These are phyloP conservation scores for Cercophora scortea DNA, from an alignment of 495 filamentous ascomycete species.

Conservation along the genomic window DNA sequence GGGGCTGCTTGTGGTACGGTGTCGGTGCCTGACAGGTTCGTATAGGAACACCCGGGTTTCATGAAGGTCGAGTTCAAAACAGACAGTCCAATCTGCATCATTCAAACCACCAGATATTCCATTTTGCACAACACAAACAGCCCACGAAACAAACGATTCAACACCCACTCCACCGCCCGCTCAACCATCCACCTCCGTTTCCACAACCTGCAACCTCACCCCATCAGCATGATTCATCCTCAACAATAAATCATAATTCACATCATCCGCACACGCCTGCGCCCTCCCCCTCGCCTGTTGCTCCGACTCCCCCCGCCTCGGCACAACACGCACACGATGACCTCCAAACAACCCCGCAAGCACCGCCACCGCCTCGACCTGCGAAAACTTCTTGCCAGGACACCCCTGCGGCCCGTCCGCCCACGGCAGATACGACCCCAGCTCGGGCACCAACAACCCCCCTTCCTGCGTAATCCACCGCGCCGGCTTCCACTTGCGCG, in stretches of 20 bases:
- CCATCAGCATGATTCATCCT: constrained; percentile 28
- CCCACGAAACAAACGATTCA: too few relatives aligned
- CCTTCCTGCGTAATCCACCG: constrained; percentile 24
- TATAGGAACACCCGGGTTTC: too few relatives aligned
- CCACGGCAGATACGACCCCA: constrained; percentile 40
- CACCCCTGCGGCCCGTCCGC: constrained; percentile 38
- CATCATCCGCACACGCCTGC: constrained; percentile 23
- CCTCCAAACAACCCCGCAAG: constrained; percentile 35
- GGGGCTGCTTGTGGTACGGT: too few relatives aligned
- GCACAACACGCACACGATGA: constrained; percentile 20
- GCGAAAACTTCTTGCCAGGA: constrained; percentile 43
- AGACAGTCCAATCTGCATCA: too few relatives aligned
- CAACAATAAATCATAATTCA: constrained; percentile 24
- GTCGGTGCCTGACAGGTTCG: too few relatives aligned
- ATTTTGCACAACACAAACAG: too few relatives aligned
- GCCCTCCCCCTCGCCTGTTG: constrained; percentile 23
- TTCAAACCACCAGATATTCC: too few relatives aligned
- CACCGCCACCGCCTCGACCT: constrained; percentile 46
- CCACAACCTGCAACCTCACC: constrained; percentile 1
- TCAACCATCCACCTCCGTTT: too few relatives aligned
- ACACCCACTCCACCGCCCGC: too few relatives aligned
- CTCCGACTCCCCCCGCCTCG: constrained; percentile 21
- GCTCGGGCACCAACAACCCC: constrained; percentile 22
- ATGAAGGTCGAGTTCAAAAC: too few relatives aligned
- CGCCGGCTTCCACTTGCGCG: constrained; percentile 22